A percentile compares a stretch with the other conserved stretches of the same genome.
These are phyloP conservation scores for Leishmania major DNA, from an alignment of 208 protist genomes.

Conservation along the genomic window DNA sequence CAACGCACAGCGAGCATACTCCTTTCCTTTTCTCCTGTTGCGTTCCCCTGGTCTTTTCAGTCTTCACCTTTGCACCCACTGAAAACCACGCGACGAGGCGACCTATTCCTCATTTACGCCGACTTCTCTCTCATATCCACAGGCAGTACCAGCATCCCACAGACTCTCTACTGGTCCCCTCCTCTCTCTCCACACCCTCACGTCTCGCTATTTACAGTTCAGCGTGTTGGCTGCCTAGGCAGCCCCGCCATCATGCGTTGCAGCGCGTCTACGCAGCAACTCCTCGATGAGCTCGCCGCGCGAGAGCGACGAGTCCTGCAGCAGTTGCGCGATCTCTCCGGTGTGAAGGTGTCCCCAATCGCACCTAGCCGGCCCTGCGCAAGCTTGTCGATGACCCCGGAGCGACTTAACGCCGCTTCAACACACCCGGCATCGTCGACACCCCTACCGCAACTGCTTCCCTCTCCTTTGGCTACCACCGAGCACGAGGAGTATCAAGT, in stretches of 20 bases:
- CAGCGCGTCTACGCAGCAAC: conserved; percentile 21
- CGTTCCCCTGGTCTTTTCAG: neutral
- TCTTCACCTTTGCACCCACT: neutral
- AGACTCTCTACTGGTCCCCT: neutral
- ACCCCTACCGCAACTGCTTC: neutral
- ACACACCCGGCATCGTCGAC: neutral
- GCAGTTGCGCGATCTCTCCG: conserved; percentile 31
- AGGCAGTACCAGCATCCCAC: neutral
- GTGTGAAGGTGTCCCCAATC: conserved; percentile 27
- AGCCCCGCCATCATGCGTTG: neutral
- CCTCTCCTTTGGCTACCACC: neutral
- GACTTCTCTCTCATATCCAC: neutral
- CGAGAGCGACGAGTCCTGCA: conserved; percentile 28
- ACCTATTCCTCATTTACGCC: neutral
- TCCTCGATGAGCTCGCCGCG: conserved; percentile 26
- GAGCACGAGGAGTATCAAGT: neutral
- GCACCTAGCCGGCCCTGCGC: conserved; percentile 17
- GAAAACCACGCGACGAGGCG: neutral
- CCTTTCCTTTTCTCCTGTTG: neutral
- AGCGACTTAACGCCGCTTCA: neutral
- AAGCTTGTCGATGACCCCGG: conserved; percentile 24
- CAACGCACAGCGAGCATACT: neutral
- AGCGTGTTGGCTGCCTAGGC: neutral
- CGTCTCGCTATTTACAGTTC: neutral
- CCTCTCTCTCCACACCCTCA: neutral